Evolutionary conservation across 2,329 filamentous ascomycete species (phyloP).

Genomic region (Bipolaris zeicola): DNA sequence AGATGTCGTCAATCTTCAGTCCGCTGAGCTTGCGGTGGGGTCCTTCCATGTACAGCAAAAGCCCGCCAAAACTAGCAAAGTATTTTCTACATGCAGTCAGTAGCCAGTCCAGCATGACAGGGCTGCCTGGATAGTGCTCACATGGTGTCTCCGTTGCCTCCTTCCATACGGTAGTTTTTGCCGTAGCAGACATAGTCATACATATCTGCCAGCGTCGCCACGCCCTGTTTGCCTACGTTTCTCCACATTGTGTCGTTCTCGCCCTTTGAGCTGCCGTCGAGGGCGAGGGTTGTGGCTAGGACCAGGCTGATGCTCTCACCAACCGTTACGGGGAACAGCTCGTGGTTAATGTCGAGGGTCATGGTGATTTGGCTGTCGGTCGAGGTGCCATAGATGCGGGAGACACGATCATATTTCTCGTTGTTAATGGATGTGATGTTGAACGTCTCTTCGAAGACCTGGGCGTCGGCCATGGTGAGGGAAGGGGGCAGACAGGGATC

Average conservation of each 20-base stretch:
- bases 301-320: conserved; percentile 82
- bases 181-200: conserved; percentile 89
- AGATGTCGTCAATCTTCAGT: conserved; percentile 89
- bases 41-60: conserved; percentile 88
- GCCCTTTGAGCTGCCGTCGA: conserved; percentile 73
- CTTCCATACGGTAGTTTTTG: conserved; percentile 88
- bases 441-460: conserved; percentile 94
- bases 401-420: conserved; percentile 93
- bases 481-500: neutral
- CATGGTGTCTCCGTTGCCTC: conserved; percentile 84
- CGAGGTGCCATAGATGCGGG: conserved; percentile 79
- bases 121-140: conserved; percentile 56
- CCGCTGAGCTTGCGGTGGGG: conserved; percentile 95
- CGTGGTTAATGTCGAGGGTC: conserved; percentile 90
- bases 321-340: conserved; percentile 78
- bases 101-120: conserved; percentile 10
- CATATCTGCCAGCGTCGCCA: conserved; percentile 69
- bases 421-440: conserved; percentile 78
- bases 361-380: conserved; percentile 78
- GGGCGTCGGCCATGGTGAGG: conserved; percentile 74
- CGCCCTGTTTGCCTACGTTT: conserved; percentile 56
- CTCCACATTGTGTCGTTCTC: conserved; percentile 69
- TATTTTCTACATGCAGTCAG: conserved; percentile 70
- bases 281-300: conserved; percentile 80
- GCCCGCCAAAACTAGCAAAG: conserved; percentile 90